A percentile compares a stretch with the other conserved stretches of the same genome.
Evolutionary conservation across 768 basidiomycete species (phyloP).

Genomic region (Melanogaster broomeanus): DNA sequence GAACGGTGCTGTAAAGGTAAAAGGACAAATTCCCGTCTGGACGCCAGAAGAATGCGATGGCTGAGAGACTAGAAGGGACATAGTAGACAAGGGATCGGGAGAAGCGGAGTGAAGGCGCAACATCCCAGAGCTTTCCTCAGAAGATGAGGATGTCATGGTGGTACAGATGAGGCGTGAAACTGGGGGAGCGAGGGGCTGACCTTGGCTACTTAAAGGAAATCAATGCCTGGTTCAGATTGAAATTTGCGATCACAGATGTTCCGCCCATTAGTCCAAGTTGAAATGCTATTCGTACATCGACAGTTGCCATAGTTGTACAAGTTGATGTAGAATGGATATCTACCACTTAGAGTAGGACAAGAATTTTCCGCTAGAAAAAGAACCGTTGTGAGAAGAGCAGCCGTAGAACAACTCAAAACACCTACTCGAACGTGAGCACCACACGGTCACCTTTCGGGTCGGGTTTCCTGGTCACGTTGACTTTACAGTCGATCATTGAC

Average conservation of each 20-base stretch:
- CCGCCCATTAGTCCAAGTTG: slow-evolving; percentile 1
- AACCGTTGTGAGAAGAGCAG: slow-evolving; percentile 2
- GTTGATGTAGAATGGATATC: not conserved
- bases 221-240: slow-evolving; percentile 11
- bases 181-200: slow-evolving; percentile 1
- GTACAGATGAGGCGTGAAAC: not conserved
- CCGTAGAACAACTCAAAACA: slow-evolving; percentile 2
- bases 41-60: slow-evolving; percentile 15
- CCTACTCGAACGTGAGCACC: slow-evolving; percentile 78
- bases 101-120: slow-evolving; percentile 1
- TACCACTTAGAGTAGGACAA: slow-evolving; percentile 74
- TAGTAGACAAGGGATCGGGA: slow-evolving; percentile 12
- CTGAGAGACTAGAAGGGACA: slow-evolving; percentile 7
- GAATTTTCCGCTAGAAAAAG: slow-evolving; percentile 67
- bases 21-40: slow-evolving; percentile 21
- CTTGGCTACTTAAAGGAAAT: slow-evolving; percentile 5
- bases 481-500: slow-evolving; percentile 86
- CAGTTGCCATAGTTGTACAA: slow-evolving; percentile 3
- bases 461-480: slow-evolving; percentile 65
- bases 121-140: slow-evolving; percentile 8
- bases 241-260: slow-evolving; percentile 2
- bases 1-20: slow-evolving; percentile 14
- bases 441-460: slow-evolving; percentile 83
- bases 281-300: slow-evolving; percentile 1
- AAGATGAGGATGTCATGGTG: slow-evolving; percentile 3